phyloP scores from a whole-genome alignment of 1,284 basidiomycete species.

The Apiotrichum mycotoxinovorans region DNA sequence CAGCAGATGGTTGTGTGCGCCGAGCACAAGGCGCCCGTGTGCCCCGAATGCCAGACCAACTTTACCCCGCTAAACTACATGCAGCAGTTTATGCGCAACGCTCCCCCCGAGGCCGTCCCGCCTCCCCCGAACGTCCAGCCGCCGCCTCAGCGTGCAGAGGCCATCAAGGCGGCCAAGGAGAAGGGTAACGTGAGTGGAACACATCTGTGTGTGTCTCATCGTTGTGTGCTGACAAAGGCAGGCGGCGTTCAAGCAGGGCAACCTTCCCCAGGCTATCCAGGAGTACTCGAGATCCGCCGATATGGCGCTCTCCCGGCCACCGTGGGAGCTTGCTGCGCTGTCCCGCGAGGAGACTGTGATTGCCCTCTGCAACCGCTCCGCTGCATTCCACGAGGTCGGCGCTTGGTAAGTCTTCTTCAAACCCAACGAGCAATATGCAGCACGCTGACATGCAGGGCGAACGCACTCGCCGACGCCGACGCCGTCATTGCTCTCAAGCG shows the following conservation, averaged over 20 bases:
- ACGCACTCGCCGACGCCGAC: constrained; percentile 86
- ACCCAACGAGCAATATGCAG: neutral
- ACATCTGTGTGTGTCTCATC: neutral
- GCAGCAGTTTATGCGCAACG: constrained; percentile 63
- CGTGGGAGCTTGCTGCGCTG: constrained; percentile 80
- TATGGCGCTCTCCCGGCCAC: constrained; percentile 75
- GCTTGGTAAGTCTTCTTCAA: constrained; percentile 53
- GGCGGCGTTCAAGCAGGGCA: constrained; percentile 70
- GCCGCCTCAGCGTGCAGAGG: constrained; percentile 64
- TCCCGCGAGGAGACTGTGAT: constrained; percentile 86
- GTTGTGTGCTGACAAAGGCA: constrained; percentile 39
- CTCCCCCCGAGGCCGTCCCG: constrained; percentile 68
- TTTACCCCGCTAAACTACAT: constrained; percentile 66
- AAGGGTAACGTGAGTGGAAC: constrained; percentile 70
- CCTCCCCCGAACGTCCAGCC: constrained; percentile 68
- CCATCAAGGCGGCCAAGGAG: constrained; percentile 74
- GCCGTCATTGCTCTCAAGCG: constrained; percentile 78
- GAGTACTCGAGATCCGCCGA: constrained; percentile 80
- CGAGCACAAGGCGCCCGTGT: constrained; percentile 65
- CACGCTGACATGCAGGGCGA: constrained; percentile 52
- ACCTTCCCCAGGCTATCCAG: constrained; percentile 70
- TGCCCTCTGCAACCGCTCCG: constrained; percentile 84
- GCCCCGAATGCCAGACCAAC: constrained; percentile 66
- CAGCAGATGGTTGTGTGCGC: constrained; percentile 55
- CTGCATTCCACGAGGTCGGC: constrained; percentile 71